Conservation (phyloP, 768 basidiomycete genomes). For the Suillus alpinus region DNA sequence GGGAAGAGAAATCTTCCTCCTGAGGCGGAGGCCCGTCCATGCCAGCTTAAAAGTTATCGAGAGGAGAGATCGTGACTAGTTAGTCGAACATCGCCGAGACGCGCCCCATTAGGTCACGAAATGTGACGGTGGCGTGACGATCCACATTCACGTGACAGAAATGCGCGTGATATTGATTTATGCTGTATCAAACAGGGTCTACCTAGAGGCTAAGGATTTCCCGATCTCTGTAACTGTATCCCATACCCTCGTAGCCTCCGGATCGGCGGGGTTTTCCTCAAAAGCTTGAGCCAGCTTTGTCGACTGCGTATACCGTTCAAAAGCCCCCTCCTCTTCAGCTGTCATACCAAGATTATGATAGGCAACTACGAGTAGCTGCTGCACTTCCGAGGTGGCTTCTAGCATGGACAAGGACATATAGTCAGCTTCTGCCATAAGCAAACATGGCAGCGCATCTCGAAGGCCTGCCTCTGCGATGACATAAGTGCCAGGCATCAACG, state of each 20-base stretch:
- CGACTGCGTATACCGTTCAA: conserved; percentile 47
- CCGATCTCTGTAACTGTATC: conserved; percentile 60
- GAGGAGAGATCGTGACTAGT: neutral
- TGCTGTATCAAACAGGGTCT: conserved; percentile 5
- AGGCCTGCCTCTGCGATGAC: conserved; percentile 34
- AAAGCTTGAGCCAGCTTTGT: conserved; percentile 38
- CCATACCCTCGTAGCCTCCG: conserved; percentile 53
- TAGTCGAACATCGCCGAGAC: neutral
- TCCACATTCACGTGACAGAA: conserved; percentile 22
- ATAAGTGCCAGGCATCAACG: conserved; percentile 1
- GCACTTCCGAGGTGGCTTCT: conserved; percentile 60
- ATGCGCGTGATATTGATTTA: neutral
- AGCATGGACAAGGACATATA: conserved; percentile 59
- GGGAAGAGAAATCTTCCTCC: conserved; percentile 88
- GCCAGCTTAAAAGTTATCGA: conserved; percentile 11
- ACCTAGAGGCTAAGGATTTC: conserved; percentile 44
- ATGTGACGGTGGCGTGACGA: conserved; percentile 11
- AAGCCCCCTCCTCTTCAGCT: conserved; percentile 52
- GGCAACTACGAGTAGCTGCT: conserved; percentile 67
- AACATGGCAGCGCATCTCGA: conserved; percentile 56
- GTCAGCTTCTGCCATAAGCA: conserved; percentile 64
- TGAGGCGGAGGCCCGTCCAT: conserved; percentile 92
- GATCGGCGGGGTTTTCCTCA: conserved; percentile 46
- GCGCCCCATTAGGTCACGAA: neutral
- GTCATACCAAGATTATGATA: conserved; percentile 66